Conservation (phyloP, 371 early-diverging fungal species). For the Hamiltosporidium magnivora region DNA sequence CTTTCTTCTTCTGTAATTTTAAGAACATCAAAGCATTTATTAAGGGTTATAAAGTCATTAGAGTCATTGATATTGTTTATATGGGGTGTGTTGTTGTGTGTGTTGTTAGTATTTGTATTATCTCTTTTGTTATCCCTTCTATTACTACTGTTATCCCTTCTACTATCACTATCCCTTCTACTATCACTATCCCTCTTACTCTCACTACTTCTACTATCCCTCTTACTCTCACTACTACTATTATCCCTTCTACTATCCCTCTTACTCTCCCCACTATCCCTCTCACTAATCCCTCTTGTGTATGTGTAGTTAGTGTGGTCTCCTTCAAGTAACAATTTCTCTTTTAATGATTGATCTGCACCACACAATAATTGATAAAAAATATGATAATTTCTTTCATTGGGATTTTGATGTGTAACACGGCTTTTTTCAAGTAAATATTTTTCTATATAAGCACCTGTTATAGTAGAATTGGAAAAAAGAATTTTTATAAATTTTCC, state of each 20-base stretch:
- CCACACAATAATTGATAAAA: conserved; percentile 89
- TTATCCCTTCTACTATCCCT: background rate
- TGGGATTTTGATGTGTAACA: conserved; percentile 71
- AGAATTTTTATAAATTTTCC: conserved; percentile 97
- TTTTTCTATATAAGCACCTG: conserved; percentile 88
- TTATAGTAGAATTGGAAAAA: conserved; percentile 75
- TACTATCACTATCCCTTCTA: conserved; percentile 38
- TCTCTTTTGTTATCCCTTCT: background rate
- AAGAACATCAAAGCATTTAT: conserved; percentile 70
- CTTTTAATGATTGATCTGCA: conserved; percentile 61
- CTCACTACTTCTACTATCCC: background rate
- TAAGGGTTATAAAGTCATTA: conserved; percentile 5
- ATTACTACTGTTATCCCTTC: background rate
- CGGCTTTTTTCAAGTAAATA: conserved; percentile 93
- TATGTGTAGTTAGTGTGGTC: background rate
- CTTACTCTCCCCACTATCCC: background rate
- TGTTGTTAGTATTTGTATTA: background rate
- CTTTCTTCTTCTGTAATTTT: conserved; percentile 66
- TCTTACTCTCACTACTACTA: background rate
- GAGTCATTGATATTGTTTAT: background rate
- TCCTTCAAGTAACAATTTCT: background rate
- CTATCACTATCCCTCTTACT: conserved; percentile 56
- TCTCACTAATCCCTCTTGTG: no score
- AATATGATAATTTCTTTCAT: conserved; percentile 92
- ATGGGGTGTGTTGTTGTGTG: background rate